Percentiles rank a stretch among this genome's conserved stretches.
Conservation (phyloP, 2,329 filamentous ascomycete species). For the Alternaria ventricosa region DNA sequence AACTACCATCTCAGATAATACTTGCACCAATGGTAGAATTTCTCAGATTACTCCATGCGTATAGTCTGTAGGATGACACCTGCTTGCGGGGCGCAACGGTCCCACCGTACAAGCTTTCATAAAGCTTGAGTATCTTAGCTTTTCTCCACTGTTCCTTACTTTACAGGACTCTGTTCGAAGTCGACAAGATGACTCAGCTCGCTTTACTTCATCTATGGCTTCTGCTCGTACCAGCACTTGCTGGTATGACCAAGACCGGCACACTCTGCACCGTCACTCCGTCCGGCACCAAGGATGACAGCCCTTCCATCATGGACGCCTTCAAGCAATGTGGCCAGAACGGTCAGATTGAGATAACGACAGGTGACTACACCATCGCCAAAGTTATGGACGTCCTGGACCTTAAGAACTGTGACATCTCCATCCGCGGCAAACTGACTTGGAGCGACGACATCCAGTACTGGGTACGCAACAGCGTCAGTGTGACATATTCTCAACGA, state of each 20-base stretch:
- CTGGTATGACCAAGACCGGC: constrained; percentile 33
- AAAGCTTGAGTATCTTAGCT: constrained; percentile 15
- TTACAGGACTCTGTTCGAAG: background rate
- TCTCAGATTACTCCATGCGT: background rate
- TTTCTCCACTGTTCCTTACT: background rate
- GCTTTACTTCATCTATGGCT: constrained; percentile 12
- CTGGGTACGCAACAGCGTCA: constrained; percentile 29
- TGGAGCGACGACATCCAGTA: constrained; percentile 39
- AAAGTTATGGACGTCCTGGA: constrained; percentile 37
- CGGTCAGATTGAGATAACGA: constrained; percentile 31
- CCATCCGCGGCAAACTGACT: constrained; percentile 32
- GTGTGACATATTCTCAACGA: constrained; percentile 30
- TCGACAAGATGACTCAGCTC: constrained; percentile 16
- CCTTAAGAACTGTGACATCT: constrained; percentile 36
- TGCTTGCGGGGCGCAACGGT: background rate
- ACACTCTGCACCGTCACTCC: constrained; percentile 33
- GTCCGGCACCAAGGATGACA: constrained; percentile 29
- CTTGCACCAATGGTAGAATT: constrained; percentile 9
- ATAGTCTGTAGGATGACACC: background rate
- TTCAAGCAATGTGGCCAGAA: constrained; percentile 39
- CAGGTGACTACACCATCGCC: constrained; percentile 34
- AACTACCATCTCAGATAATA: background rate
- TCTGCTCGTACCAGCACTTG: constrained; percentile 12
- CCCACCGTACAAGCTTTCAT: constrained; percentile 18
- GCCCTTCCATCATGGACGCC: constrained; percentile 31